Conservation (phyloP, 2,329 filamentous ascomycete species). For the Capronia epimyces region DNA sequence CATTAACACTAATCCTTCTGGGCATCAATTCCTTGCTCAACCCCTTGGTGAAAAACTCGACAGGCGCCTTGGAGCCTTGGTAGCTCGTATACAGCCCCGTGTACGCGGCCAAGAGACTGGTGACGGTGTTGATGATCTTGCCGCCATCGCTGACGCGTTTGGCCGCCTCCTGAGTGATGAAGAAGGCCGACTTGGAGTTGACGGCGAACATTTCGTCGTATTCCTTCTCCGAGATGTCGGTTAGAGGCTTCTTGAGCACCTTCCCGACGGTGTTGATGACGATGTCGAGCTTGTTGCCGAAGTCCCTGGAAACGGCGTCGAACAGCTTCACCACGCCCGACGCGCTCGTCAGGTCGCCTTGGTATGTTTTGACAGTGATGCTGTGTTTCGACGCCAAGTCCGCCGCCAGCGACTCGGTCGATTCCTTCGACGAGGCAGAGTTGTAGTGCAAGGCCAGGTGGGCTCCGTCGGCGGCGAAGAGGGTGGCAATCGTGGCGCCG, state of each 20-base stretch:
- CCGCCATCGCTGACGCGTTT: conserved; percentile 42
- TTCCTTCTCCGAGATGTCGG: conserved; percentile 42
- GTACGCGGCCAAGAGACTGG: conserved; percentile 44
- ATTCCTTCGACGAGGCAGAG: conserved; percentile 37
- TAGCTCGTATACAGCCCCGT: conserved; percentile 45
- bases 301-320: conserved; percentile 37
- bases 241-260: conserved; percentile 46
- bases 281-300: conserved; percentile 44
- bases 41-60: conserved; percentile 38
- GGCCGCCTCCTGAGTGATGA: conserved; percentile 43
- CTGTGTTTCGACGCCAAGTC: conserved; percentile 35
- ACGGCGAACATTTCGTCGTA: conserved; percentile 47
- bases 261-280: conserved; percentile 50
- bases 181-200: conserved; percentile 46
- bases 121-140: conserved; percentile 46
- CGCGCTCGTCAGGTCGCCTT: conserved; percentile 42
- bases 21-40: conserved; percentile 26
- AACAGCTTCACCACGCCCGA: conserved; percentile 41
- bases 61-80: conserved; percentile 41
- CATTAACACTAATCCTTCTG: conserved; percentile 39
- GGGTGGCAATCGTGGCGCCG: conserved; percentile 37
- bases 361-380: conserved; percentile 39
- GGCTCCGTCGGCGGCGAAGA: conserved; percentile 36
- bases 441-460: conserved; percentile 41
- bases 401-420: conserved; percentile 36